phyloP scores from a whole-genome alignment of 208 protist species.

The Crithidia acanthocephali region DNA sequence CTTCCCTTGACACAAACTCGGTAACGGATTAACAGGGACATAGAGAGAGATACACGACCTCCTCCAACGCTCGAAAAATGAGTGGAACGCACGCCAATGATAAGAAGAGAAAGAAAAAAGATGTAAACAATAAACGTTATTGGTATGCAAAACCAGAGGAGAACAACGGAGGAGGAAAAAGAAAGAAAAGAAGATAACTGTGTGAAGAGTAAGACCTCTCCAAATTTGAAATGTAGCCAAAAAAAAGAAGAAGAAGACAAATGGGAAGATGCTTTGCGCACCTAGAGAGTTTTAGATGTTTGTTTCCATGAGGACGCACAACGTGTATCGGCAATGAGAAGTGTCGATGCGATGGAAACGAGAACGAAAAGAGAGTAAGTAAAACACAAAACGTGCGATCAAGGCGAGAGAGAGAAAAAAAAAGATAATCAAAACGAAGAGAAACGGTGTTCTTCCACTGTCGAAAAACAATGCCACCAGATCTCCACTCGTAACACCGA shows the following conservation, averaged over 20 bases:
- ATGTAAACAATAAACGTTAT: constrained; percentile 5
- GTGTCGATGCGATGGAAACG: background rate
- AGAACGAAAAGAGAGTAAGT: constrained; percentile 11
- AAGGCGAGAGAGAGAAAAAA: constrained; percentile 15
- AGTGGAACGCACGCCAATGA: background rate
- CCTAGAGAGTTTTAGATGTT: background rate
- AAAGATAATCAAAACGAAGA: constrained; percentile 10
- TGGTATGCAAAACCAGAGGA: constrained; percentile 4
- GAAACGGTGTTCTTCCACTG: background rate
- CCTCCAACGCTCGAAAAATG: background rate
- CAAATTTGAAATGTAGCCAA: background rate
- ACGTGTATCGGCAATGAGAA: background rate
- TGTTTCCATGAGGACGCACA: background rate
- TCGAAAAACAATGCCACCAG: background rate
- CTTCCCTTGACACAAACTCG: background rate
- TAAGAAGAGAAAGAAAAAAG: constrained; percentile 7
- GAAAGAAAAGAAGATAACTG: constrained; percentile 1
- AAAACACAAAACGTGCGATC: constrained; percentile 15
- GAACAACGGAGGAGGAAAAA: background rate
- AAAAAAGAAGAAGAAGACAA: constrained; percentile 6
- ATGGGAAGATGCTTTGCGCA: background rate
- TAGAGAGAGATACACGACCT: constrained; percentile 14
- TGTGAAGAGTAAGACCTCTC: constrained; percentile 10
- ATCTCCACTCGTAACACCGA: background rate
- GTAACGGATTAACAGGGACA: background rate